A percentile compares a stretch with the other conserved stretches of the same genome.
Evolutionary conservation across 2,329 filamentous ascomycete genomes (phyloP).

Genomic region (Calonectria hongkongensis): DNA sequence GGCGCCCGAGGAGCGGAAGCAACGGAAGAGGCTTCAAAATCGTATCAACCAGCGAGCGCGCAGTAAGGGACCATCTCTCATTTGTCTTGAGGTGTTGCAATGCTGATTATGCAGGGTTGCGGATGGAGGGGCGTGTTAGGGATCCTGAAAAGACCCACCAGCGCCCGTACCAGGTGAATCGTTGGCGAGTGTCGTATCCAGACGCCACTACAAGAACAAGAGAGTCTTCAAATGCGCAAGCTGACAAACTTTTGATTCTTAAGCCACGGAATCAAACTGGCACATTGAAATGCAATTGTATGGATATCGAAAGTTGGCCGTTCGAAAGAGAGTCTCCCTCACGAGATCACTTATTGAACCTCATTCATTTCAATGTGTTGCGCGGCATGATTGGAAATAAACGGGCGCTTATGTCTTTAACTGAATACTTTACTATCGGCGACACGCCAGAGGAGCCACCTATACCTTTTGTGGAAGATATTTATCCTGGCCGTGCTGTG

Average conservation of each 20-base stretch:
- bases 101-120: neutral
- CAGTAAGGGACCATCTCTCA: neutral
- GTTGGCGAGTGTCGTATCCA: conserved; percentile 12
- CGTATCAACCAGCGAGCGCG: conserved; percentile 3
- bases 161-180: conserved; percentile 7
- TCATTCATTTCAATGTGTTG: conserved; percentile 24
- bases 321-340: conserved; percentile 7
- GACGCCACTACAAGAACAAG: neutral
- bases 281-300: neutral
- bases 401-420: neutral
- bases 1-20: neutral
- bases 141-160: neutral
- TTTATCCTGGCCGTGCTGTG: conserved; percentile 15
- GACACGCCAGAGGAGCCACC: neutral
- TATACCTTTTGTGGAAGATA: conserved; percentile 11
- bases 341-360: conserved; percentile 11
- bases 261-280: too few species aligned
- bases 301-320: neutral
- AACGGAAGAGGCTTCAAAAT: conserved; percentile 16
- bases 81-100: too few species aligned
- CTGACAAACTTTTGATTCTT: too few species aligned
- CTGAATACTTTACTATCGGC: neutral
- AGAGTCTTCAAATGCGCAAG: neutral
- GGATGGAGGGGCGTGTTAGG: neutral
- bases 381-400: conserved; percentile 15